These are phyloP conservation scores for Myxozyma neotropica DNA, from an alignment of 805 yeast genomes.

Conservation along the genomic window DNA sequence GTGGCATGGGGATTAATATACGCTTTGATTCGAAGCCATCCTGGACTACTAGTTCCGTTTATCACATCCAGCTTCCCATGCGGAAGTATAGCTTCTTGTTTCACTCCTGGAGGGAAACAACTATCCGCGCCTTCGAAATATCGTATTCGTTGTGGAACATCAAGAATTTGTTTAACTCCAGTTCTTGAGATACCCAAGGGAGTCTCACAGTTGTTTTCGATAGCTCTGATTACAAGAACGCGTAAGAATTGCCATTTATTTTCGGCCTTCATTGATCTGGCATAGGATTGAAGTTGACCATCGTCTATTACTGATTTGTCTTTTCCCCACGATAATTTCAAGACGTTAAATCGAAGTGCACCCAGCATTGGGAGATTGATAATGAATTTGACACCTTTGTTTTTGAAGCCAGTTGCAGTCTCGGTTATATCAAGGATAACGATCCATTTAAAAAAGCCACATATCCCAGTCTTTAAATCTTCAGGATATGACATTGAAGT, in stretches of 20 bases:
- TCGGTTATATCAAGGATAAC: conserved; percentile 4
- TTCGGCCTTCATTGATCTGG: conserved; percentile 7
- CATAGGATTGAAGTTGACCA: conserved; percentile 4
- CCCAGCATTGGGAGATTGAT: conserved; percentile 4
- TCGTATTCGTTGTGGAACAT: conserved; percentile 8
- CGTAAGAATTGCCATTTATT: conserved; percentile 12
- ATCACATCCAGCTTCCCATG: neutral
- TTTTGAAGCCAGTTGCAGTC: neutral
- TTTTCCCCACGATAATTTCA: neutral
- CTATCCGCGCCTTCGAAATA: conserved; percentile 8
- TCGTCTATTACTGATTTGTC: neutral
- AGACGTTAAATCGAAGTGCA: conserved; percentile 3
- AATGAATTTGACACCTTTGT: neutral
- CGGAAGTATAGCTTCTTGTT: neutral
- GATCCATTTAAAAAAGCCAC: neutral
- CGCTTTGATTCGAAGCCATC: neutral
- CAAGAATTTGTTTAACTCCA: neutral
- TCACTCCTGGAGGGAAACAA: neutral
- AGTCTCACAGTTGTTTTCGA: neutral
- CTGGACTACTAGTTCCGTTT: neutral
- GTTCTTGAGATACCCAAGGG: neutral
- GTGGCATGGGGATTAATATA: neutral
- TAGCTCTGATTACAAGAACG: neutral
- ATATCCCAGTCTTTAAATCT: neutral
- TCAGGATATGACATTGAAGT: neutral